Evolutionary conservation across 305 asterid genomes (phyloP).

Genomic region (Fraxinus sp.): DNA sequence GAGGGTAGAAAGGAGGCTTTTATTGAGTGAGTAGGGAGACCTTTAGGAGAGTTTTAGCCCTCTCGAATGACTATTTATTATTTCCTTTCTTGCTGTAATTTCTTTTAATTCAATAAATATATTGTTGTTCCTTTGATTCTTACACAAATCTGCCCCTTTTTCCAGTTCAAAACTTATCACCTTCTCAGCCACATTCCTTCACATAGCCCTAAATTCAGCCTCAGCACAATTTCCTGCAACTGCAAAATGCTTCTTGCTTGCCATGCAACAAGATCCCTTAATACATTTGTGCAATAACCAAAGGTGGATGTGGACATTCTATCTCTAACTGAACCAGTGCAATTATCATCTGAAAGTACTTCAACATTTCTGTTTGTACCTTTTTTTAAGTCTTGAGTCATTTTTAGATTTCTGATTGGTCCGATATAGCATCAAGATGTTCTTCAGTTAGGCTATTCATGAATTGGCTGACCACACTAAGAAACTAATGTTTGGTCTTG

Average conservation of each 20-base stretch:
- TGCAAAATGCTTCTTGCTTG: neutral
- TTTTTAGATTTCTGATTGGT: neutral
- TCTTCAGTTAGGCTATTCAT: neutral
- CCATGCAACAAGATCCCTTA: neutral
- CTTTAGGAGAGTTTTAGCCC: no score
- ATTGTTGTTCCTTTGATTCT: no score
- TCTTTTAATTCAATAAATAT: no score
- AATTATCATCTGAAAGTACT: neutral
- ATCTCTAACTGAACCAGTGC: neutral
- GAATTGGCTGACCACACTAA: neutral
- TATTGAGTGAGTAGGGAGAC: no score
- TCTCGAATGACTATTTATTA: no score
- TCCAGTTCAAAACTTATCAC: neutral
- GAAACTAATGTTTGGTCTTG: neutral
- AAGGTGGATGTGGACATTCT: neutral
- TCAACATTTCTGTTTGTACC: neutral
- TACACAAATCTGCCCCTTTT: no score
- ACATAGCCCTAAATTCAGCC: neutral
- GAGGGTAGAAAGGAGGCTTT: no score
- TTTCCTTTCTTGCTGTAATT: no score
- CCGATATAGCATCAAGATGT: neutral
- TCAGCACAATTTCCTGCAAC: neutral
- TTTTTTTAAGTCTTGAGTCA: neutral
- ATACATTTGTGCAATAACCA: neutral
- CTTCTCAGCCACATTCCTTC: neutral